Evolutionary conservation across 257 asterid genomes (phyloP).

Genomic region (Voacanga thouarsii): DNA sequence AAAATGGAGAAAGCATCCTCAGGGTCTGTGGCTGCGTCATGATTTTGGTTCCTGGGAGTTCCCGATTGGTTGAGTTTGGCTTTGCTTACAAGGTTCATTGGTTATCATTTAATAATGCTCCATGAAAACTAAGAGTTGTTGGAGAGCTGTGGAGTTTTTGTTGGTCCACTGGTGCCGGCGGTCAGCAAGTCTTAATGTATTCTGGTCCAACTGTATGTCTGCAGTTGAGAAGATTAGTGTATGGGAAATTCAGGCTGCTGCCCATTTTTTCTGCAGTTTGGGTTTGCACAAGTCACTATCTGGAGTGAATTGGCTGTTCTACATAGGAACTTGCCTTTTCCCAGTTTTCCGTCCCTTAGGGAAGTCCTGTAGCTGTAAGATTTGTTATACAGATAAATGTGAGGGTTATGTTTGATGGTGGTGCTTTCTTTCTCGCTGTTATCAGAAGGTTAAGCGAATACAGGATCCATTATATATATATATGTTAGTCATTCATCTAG

Average conservation of each 20-base stretch:
- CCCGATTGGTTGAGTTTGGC: slow-evolving; percentile 18
- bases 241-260: slow-evolving; percentile 26
- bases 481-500: neutral
- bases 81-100: slow-evolving; percentile 30
- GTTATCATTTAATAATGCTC: slow-evolving; percentile 39
- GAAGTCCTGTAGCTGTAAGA: slow-evolving; percentile 17
- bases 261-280: slow-evolving; percentile 12
- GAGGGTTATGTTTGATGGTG: neutral
- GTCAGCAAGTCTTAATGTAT: slow-evolving; percentile 24
- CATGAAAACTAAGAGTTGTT: slow-evolving; percentile 25
- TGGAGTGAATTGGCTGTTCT: slow-evolving; percentile 8
- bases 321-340: slow-evolving; percentile 16
- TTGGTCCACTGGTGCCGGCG: slow-evolving; percentile 28
- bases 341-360: slow-evolving; percentile 2
- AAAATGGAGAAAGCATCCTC: slow-evolving; percentile 61
- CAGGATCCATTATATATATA: neutral
- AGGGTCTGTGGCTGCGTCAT: slow-evolving; percentile 46
- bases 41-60: slow-evolving; percentile 23
- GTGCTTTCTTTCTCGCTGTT: neutral
- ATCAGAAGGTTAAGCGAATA: neutral
- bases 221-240: slow-evolving; percentile 18
- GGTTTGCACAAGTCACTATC: slow-evolving; percentile 4
- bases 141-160: slow-evolving; percentile 25
- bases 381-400: neutral
- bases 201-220: slow-evolving; percentile 26